A percentile compares a stretch with the other conserved stretches of the same genome.
Conservation (phyloP, 495 filamentous ascomycete species). For the Trichocladium antarcticum region DNA sequence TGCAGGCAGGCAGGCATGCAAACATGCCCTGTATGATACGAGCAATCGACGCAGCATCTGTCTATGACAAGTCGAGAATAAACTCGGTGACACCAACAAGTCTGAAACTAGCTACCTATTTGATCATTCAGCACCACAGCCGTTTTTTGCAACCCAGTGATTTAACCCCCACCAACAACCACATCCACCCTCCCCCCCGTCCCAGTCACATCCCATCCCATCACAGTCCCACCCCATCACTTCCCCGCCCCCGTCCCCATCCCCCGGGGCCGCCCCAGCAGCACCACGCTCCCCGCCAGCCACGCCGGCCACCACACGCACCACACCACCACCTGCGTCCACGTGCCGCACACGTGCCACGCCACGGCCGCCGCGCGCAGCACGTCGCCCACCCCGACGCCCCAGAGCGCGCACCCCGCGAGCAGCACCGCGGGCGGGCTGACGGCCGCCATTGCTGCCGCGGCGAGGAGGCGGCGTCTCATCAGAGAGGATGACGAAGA, state of each 20-base stretch:
- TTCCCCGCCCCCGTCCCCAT: slow-evolving; percentile 8
- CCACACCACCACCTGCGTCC: slow-evolving; percentile 86
- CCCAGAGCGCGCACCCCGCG: slow-evolving; percentile 41
- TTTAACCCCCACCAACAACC: no score
- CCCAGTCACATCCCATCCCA: background rate
- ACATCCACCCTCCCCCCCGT: no score
- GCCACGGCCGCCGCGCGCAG: slow-evolving; percentile 72
- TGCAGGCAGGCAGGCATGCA: background rate
- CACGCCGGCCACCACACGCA: slow-evolving; percentile 98
- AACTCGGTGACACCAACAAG: no score
- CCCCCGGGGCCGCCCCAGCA: slow-evolving; percentile 26
- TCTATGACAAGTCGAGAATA: background rate
- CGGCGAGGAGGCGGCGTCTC: slow-evolving; percentile 10
- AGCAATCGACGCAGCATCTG: background rate
- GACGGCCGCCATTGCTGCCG: slow-evolving; percentile 43
- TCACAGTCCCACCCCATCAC: background rate
- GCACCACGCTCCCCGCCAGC: slow-evolving; percentile 48
- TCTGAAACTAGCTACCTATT: no score
- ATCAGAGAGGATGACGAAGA: slow-evolving; percentile 19
- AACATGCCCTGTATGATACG: slow-evolving; percentile 4
- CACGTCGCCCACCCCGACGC: slow-evolving; percentile 42
- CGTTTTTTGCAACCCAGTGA: no score
- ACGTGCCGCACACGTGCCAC: slow-evolving; percentile 86
- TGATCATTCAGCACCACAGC: no score
- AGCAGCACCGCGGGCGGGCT: slow-evolving; percentile 56